Conservation (phyloP, 2,329 filamentous ascomycete genomes). For the Fusarium nurragi region DNA sequence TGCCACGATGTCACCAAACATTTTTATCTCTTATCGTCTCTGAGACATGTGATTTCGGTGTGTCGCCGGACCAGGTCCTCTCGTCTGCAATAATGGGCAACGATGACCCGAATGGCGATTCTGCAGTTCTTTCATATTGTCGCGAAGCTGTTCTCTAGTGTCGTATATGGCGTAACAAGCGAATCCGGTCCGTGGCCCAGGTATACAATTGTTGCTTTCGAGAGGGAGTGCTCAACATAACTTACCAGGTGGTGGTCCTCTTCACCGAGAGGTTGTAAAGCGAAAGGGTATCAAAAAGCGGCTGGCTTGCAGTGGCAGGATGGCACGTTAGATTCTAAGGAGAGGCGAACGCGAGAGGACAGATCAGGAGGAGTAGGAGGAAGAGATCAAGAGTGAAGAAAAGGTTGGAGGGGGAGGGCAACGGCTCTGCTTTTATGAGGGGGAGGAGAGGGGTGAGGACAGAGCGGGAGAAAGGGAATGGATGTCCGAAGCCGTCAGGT, state of each 20-base stretch:
- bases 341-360: constrained; percentile 42
- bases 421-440: constrained; percentile 42
- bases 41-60: constrained; percentile 24
- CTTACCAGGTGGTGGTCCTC: constrained; percentile 43
- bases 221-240: constrained; percentile 20
- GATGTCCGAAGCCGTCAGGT: constrained; percentile 27
- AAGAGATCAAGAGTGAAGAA: constrained; percentile 21
- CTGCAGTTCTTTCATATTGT: neutral
- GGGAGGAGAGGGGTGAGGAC: constrained; percentile 13
- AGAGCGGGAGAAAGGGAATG: constrained; percentile 28
- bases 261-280: constrained; percentile 32
- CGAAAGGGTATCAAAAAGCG: constrained; percentile 40
- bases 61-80: constrained; percentile 6
- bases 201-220: neutral
- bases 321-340: constrained; percentile 34
- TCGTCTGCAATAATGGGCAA: constrained; percentile 1
- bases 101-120: constrained; percentile 17
- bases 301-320: constrained; percentile 43
- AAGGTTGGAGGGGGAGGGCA: constrained; percentile 32
- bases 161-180: neutral
- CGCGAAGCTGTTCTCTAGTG: constrained; percentile 4
- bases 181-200: neutral
- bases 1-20: constrained; percentile 29
- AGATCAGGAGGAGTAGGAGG: constrained; percentile 31
- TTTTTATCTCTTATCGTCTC: constrained; percentile 9